Base-by-base conservation (phyloP, 345 rosid genomes). In the Chamaenerion angustifolium region DNA sequence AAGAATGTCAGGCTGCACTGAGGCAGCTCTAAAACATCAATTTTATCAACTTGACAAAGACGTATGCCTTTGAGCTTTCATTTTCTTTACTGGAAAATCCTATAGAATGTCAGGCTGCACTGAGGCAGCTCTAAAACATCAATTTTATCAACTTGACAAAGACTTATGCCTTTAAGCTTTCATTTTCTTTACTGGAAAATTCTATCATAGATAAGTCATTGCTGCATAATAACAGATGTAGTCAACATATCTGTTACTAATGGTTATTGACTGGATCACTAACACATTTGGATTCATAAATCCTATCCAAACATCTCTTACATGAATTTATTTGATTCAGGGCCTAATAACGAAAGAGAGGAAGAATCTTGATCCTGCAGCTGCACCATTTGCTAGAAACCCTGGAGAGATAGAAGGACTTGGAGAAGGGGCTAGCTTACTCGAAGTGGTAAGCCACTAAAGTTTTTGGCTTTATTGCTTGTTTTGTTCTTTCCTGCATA, bases 291-390 rank as follows among this genome's bases (percentile, higher is more conserved):
- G 37, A 31, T 31, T 31, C 37, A 31, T 31, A 31, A 31, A 31
- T 31, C 37, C 37, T 31, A 31, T 4, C 37, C 37, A 31, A 31
- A 31, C 3, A 31, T 31, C 37, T 31, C 4, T 4, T 8, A 18
- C 14, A 23, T 52, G 31, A 19, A 25, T 67, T 57, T 21, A 18
- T 57, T 58, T 52, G 48, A 23, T 72, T 64, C 65, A 92, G 98
- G 98, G 98, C 63, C 96, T 92, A 44, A 55, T 92, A 65, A 87
- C 96, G 46, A 80, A 86, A 68, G 96, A 78, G 65, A 78, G 98
- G 71, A 74, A 82, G 60, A 82, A 72, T 69, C 55, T 84, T 68
- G 98, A 87, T 72, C 84, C 90, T 21, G 93, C 93, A 17, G 93
- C 82, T 42, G 75, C 72, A 64, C 80, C 81, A 35, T 87, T 92